Conservation (phyloP, 2,329 filamentous ascomycete species). For the Apiospora saccharicola region DNA sequence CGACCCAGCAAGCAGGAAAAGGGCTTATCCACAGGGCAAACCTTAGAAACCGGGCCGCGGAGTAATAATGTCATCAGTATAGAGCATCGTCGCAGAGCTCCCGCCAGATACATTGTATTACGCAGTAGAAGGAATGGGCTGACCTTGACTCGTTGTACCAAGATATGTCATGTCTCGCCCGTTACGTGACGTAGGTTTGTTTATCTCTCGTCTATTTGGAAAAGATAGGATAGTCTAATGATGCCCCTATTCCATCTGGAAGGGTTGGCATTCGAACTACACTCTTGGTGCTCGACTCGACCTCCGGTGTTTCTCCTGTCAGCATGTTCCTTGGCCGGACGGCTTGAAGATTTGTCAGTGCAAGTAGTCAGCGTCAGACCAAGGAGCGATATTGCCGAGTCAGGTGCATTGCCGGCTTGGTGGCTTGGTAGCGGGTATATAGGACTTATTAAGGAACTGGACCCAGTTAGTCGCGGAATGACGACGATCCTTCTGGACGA, state of each 20-base stretch:
- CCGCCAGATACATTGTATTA: background rate
- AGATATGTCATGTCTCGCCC: constrained; percentile 3
- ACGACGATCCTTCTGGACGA: background rate
- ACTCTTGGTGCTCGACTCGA: constrained; percentile 1
- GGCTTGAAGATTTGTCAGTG: background rate
- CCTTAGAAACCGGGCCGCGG: constrained; percentile 7
- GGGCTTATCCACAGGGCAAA: background rate
- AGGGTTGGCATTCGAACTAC: constrained; percentile 8
- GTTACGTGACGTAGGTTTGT: background rate
- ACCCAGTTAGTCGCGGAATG: background rate
- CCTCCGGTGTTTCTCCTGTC: constrained; percentile 1
- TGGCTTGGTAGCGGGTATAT: background rate
- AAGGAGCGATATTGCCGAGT: background rate
- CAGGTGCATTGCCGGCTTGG: background rate
- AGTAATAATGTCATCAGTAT: background rate
- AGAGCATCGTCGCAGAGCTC: background rate
- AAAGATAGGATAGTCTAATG: constrained; percentile 6
- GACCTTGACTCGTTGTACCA: background rate
- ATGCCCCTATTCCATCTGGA: background rate
- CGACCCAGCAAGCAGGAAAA: background rate
- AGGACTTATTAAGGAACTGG: background rate
- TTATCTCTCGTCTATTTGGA: background rate
- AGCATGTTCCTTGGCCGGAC: background rate
- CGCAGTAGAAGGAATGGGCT: background rate
- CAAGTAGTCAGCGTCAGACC: background rate